A percentile compares a stretch with the other conserved stretches of the same genome.
Evolutionary conservation across 495 filamentous ascomycete genomes (phyloP).

Genomic region (Glarea lozoyensis): DNA sequence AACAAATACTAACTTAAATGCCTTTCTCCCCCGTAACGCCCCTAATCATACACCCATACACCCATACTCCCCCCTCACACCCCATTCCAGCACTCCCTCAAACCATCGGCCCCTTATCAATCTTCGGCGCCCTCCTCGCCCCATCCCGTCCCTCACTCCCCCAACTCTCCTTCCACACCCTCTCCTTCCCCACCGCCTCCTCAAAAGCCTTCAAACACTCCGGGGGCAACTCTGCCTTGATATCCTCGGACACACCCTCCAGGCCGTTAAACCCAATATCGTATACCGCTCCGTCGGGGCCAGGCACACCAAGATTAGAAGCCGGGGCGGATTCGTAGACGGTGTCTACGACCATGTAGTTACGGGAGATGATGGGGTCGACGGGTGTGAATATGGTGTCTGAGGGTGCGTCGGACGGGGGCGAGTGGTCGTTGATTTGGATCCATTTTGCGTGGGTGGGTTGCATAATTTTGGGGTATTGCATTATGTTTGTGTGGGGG

Average conservation of each 20-base stretch:
- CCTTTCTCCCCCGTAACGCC: too few species aligned
- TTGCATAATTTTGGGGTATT: constrained; percentile 81
- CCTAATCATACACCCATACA: too few species aligned
- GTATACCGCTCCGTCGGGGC: constrained; percentile 50
- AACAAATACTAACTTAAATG: too few species aligned
- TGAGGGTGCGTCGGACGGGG: constrained; percentile 18
- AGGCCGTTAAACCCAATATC: constrained; percentile 61
- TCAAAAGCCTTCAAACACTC: constrained; percentile 65
- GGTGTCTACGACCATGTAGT: constrained; percentile 69
- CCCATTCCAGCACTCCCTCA: neutral
- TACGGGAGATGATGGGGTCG: constrained; percentile 55
- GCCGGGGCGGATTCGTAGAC: constrained; percentile 39
- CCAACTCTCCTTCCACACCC: constrained; percentile 72
- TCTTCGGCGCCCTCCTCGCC: constrained; percentile 33
- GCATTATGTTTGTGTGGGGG: constrained; percentile 83
- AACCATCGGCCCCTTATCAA: constrained; percentile 36
- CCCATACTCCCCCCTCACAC: neutral
- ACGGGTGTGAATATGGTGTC: constrained; percentile 52
- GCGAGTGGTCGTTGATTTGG: constrained; percentile 34
- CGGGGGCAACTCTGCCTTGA: constrained; percentile 58
- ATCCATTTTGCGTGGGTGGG: constrained; percentile 81
- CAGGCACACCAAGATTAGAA: constrained; percentile 48
- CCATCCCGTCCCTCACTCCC: constrained; percentile 46
- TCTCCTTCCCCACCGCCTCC: too few species aligned
- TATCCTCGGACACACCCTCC: constrained; percentile 52